phyloP scores from a whole-genome alignment of 2,329 filamentous ascomycete species.

The Diaporthe sp. region DNA sequence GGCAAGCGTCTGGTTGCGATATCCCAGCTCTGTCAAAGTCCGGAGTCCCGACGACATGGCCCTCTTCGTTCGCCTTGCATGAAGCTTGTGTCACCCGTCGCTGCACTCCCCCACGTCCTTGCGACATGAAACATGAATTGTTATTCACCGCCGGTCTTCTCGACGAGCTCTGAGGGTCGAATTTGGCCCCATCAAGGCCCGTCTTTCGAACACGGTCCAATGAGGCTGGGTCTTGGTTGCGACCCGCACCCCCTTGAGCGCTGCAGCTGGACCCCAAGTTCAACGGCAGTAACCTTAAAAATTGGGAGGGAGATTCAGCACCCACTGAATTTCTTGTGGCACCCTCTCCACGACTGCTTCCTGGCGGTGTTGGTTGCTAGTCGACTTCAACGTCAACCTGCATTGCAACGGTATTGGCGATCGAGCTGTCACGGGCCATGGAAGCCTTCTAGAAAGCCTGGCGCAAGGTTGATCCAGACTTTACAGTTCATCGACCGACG shows the following conservation, averaged over 20 bases:
- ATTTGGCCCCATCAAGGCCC: background rate
- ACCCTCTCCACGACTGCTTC: background rate
- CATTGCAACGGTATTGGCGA: conserved; percentile 20
- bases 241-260: conserved; percentile 8
- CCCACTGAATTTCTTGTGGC: background rate
- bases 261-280: background rate
- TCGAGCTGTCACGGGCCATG: conserved; percentile 17
- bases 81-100: background rate
- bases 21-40: background rate
- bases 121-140: conserved; percentile 19
- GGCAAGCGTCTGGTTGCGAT: background rate
- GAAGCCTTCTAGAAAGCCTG: conserved; percentile 28
- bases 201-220: conserved; percentile 15
- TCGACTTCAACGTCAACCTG: conserved; percentile 7
- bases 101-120: conserved; percentile 15
- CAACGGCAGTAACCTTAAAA: conserved; percentile 3
- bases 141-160: conserved; percentile 24
- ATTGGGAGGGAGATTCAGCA: background rate
- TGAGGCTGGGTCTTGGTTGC: background rate
- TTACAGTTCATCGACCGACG: conserved; percentile 19
- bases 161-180: conserved; percentile 12
- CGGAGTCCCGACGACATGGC: conserved; percentile 1
- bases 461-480: conserved; percentile 28
- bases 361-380: background rate
- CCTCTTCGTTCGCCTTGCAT: conserved; percentile 5